Conservation (phyloP, 768 basidiomycete species). For the Kwoniella newhampshirensis region DNA sequence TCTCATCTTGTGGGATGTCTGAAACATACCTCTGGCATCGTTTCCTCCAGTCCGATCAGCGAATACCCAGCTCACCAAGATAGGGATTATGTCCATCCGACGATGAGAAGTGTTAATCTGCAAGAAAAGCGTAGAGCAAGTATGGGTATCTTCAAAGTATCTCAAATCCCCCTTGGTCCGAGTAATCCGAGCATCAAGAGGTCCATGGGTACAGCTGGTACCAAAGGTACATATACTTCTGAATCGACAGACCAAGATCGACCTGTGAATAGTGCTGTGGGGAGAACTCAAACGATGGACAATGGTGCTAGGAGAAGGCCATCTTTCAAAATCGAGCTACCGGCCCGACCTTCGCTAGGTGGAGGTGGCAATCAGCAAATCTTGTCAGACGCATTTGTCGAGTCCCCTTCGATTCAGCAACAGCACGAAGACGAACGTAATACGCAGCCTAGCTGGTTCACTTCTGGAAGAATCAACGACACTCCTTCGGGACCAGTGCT, state of each 20-base stretch:
- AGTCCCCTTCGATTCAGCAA: background rate
- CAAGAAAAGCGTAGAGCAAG: conserved; percentile 11
- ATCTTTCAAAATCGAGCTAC: conserved; percentile 27
- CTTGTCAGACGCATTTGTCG: background rate
- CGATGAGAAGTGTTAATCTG: conserved; percentile 7
- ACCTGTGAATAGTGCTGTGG: background rate
- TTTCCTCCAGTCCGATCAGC: background rate
- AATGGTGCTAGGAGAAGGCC: conserved; percentile 11
- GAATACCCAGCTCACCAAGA: background rate
- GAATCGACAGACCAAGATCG: background rate
- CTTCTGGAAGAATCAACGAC: too few species aligned
- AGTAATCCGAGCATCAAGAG: too few species aligned
- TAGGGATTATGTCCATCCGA: background rate
- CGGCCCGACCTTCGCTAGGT: conserved; percentile 7
- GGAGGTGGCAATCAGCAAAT: background rate
- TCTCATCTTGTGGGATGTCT: conserved; percentile 12
- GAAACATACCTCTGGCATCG: conserved; percentile 3
- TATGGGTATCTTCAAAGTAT: conserved; percentile 14
- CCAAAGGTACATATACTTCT: conserved; percentile 4
- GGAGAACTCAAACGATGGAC: background rate
- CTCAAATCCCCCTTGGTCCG: conserved; percentile 18
- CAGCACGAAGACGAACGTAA: too few species aligned
- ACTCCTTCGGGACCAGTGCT: conserved; percentile 2
- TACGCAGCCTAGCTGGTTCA: background rate
- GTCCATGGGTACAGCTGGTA: background rate